Percentiles rank a stretch among this genome's conserved stretches.
Conservation (phyloP, 2,329 filamentous ascomycete species). For the Aspergillus udagawae region DNA sequence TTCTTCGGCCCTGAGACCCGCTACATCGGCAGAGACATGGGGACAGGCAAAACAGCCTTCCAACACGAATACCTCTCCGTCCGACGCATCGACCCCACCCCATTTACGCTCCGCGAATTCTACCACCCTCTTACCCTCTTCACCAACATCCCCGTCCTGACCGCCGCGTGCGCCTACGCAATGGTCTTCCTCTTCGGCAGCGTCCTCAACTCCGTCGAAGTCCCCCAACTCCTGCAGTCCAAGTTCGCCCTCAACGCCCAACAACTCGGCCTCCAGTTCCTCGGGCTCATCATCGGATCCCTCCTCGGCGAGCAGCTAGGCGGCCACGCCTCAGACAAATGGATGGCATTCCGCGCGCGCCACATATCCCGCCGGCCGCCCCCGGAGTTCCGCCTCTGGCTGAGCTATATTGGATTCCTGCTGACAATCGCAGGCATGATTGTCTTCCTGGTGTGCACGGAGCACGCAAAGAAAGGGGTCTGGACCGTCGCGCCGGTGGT, state of each 20-base stretch:
- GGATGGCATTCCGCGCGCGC: conserved; percentile 47
- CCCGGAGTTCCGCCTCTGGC: conserved; percentile 57
- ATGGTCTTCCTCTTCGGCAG: conserved; percentile 56
- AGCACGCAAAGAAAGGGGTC: conserved; percentile 36
- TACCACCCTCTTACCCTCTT: conserved; percentile 49
- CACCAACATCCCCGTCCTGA: conserved; percentile 44
- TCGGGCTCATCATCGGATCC: conserved; percentile 57
- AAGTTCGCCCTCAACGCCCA: conserved; percentile 57
- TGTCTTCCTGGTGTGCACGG: conserved; percentile 54
- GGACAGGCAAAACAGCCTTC: conserved; percentile 28
- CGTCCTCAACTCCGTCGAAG: conserved; percentile 56
- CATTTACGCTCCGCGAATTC: conserved; percentile 49
- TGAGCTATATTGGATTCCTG: conserved; percentile 52
- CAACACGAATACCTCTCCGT: conserved; percentile 45
- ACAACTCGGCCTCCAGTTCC: conserved; percentile 57
- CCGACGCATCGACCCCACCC: conserved; percentile 51
- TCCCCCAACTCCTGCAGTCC: conserved; percentile 54
- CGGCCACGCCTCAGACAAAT: conserved; percentile 53
- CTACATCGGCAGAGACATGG: conserved; percentile 37
- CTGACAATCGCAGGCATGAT: conserved; percentile 53
- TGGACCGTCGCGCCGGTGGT: conserved; percentile 58
- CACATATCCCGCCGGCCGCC: conserved; percentile 36
- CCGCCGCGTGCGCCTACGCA: conserved; percentile 53
- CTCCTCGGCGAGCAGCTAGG: conserved; percentile 59
- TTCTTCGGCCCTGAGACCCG: conserved; percentile 55